Evolutionary conservation across 805 yeast genomes (phyloP).

Genomic region (Priceomyces melissophilus): DNA sequence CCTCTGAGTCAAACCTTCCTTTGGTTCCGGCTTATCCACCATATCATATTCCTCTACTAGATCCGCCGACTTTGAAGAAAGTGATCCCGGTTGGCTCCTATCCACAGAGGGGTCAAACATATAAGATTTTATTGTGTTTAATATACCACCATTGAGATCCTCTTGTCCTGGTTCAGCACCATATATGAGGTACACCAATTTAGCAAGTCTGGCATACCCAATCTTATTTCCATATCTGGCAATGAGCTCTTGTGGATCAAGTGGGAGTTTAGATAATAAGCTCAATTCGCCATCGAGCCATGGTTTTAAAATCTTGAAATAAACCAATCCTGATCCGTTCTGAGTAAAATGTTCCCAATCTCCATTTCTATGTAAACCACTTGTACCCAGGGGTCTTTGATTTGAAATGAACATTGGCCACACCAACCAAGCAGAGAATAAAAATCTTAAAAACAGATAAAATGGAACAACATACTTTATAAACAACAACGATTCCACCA

Average conservation of each 20-base stretch:
- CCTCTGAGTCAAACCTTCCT: slow-evolving; percentile 6
- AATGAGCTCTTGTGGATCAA: slow-evolving; percentile 2
- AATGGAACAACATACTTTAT: slow-evolving; percentile 54
- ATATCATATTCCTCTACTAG: slow-evolving; percentile 42
- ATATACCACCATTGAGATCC: not conserved
- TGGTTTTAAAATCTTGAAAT: slow-evolving; percentile 25
- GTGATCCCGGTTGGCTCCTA: not conserved
- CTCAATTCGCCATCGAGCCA: slow-evolving; percentile 21
- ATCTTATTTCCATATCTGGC: not conserved
- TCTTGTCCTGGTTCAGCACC: not conserved
- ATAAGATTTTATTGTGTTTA: slow-evolving; percentile 1
- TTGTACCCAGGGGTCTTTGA: not conserved
- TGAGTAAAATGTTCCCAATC: slow-evolving; percentile 27
- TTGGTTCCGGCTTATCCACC: slow-evolving; percentile 28
- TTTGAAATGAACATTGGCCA: slow-evolving; percentile 32
- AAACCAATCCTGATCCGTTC: slow-evolving; percentile 32
- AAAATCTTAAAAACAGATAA: slow-evolving; percentile 45
- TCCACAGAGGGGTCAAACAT: not conserved
- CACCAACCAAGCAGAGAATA: slow-evolving; percentile 59
- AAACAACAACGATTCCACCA: slow-evolving; percentile 41
- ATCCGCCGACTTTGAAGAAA: slow-evolving; percentile 6
- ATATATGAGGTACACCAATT: too few relatives aligned
- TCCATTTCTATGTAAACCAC: slow-evolving; percentile 11
- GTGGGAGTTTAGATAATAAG: slow-evolving; percentile 4
- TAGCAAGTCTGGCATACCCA: not conserved